Percentiles rank a stretch among this genome's conserved stretches.
Conservation (phyloP, 345 rosid species). For the Viola odorata region DNA sequence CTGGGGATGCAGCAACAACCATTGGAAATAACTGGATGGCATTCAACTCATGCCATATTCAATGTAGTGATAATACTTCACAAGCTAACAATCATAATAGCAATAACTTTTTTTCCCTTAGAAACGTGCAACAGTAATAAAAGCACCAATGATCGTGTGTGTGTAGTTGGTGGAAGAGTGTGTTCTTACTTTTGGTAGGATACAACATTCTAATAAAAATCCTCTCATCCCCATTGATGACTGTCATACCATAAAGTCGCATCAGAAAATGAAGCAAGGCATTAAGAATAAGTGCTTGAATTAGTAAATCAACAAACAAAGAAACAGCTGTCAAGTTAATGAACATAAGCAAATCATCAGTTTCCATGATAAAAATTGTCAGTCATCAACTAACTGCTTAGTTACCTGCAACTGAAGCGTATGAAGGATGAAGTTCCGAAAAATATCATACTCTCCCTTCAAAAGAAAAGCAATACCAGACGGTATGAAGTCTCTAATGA, state of each 20-base stretch:
- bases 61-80: no score
- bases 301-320: not conserved
- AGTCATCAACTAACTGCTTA: not conserved
- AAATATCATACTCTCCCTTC: conserved; percentile 30
- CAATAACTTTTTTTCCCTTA: no score
- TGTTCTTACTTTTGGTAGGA: no score
- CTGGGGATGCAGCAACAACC: no score
- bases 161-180: no score
- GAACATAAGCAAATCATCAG: not conserved
- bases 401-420: conserved; percentile 30
- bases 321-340: not conserved
- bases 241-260: not conserved
- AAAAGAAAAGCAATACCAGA: conserved; percentile 29
- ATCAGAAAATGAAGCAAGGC: not conserved
- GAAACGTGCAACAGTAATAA: no score
- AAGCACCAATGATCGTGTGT: no score
- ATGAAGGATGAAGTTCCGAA: conserved; percentile 26
- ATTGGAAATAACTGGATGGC: no score
- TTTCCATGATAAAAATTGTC: not conserved
- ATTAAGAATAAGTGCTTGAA: not conserved
- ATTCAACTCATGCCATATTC: no score
- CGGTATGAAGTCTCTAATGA: conserved; percentile 29
- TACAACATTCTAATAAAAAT: no score
- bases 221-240: no score
- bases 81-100: no score